Conservation (phyloP, 306 rosid species). For the Trifolium subterraneum region DNA sequence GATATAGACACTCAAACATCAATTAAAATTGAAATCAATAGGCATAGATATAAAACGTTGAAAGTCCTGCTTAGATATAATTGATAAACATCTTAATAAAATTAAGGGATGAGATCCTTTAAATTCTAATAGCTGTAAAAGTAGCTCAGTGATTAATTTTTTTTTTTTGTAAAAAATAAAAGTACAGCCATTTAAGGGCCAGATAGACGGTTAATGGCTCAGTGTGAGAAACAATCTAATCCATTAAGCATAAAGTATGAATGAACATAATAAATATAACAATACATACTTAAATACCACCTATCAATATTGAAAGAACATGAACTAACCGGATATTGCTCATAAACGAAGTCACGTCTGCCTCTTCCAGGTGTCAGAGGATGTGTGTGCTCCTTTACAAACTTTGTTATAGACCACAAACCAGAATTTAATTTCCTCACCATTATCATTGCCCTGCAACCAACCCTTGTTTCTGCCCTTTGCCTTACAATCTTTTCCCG, state of each 20-base stretch:
- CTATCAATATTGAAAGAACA: constrained; percentile 38
- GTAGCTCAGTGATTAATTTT: no score
- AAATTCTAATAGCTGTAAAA: no score
- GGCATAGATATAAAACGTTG: no score
- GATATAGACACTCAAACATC: no score
- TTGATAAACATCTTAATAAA: background rate
- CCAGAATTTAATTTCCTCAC: constrained; percentile 86
- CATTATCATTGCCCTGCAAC: constrained; percentile 95
- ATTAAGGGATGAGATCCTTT: no score
- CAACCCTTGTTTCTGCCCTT: constrained; percentile 96
- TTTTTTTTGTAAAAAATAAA: background rate
- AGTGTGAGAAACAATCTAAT: background rate
- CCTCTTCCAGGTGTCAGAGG: constrained; percentile 81
- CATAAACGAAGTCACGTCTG: constrained; percentile 82
- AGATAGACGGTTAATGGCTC: background rate
- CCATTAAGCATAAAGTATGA: constrained; percentile 2
- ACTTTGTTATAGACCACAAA: constrained; percentile 87
- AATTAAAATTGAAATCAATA: no score
- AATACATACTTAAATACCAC: background rate
- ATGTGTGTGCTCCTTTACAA: constrained; percentile 91
- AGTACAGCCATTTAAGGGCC: constrained; percentile 10
- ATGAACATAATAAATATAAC: constrained; percentile 16
- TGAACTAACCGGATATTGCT: constrained; percentile 87
- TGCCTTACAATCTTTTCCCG: constrained; percentile 96
- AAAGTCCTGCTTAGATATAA: no score